phyloP scores from a whole-genome alignment of 2,329 filamentous ascomycete genomes.

The Trichoderma cornu-damae region DNA sequence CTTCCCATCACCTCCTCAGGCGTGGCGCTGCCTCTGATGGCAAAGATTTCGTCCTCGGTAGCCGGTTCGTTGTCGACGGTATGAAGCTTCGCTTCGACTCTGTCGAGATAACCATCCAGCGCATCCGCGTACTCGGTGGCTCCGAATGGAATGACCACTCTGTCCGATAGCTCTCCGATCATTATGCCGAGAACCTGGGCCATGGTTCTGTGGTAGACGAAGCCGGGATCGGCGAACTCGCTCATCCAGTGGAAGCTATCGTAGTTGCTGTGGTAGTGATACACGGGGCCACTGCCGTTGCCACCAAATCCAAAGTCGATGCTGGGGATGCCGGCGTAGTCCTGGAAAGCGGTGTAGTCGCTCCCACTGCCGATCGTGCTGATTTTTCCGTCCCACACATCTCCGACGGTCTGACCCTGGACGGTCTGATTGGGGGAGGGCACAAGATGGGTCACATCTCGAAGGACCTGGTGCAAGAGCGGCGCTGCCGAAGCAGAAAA shows the following conservation, averaged over 20 bases:
- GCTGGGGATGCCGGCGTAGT: slow-evolving; percentile 62
- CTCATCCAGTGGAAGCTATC: slow-evolving; percentile 90
- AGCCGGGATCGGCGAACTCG: slow-evolving; percentile 65
- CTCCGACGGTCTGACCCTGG: slow-evolving; percentile 61
- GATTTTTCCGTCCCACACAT: slow-evolving; percentile 60
- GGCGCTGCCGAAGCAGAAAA: slow-evolving; percentile 66
- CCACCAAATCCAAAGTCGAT: slow-evolving; percentile 57
- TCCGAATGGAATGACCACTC: slow-evolving; percentile 57
- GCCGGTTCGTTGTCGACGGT: slow-evolving; percentile 22
- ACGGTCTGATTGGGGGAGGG: slow-evolving; percentile 74
- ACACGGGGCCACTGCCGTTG: slow-evolving; percentile 48
- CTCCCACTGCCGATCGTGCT: slow-evolving; percentile 65
- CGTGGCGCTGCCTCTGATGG: slow-evolving; percentile 26
- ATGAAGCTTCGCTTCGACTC: slow-evolving; percentile 47
- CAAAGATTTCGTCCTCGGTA: slow-evolving; percentile 30
- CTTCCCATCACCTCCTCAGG: slow-evolving; percentile 32
- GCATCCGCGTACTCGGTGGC: slow-evolving; percentile 60
- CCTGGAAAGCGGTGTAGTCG: slow-evolving; percentile 71
- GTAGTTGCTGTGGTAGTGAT: slow-evolving; percentile 89
- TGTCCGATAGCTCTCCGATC: slow-evolving; percentile 56
- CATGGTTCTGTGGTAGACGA: slow-evolving; percentile 61
- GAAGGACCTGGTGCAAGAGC: slow-evolving; percentile 66
- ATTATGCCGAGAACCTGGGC: slow-evolving; percentile 61
- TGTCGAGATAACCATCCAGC: slow-evolving; percentile 48
- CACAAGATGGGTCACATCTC: slow-evolving; percentile 59